These are phyloP conservation scores for Spathaspora sp. DNA, from an alignment of 805 yeast species.

Conservation along the genomic window DNA sequence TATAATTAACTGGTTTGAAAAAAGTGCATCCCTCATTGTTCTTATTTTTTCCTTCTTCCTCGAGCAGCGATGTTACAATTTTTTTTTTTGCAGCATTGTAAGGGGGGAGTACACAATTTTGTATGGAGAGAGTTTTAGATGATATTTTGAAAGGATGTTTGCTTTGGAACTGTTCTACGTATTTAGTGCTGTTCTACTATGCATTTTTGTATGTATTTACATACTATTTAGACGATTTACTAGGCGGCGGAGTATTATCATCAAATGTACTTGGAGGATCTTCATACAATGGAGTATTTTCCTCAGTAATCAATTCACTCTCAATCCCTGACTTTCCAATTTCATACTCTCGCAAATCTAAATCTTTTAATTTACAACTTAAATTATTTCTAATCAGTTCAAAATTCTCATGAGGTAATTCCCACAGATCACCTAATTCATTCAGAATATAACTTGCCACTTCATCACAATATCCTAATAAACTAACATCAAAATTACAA, in stretches of 20 bases:
- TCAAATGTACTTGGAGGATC: not conserved
- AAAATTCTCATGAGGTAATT: conserved; percentile 26
- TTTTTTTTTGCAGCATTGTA: too few relatives aligned
- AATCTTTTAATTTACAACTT: conserved; percentile 7
- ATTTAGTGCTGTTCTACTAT: too few relatives aligned
- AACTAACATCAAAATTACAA: conserved; percentile 35
- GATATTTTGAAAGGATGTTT: too few relatives aligned
- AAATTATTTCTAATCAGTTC: conserved; percentile 12
- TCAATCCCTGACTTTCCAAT: conserved; percentile 1
- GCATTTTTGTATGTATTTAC: too few relatives aligned
- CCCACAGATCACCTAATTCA: conserved; percentile 29
- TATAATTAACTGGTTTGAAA: too few relatives aligned
- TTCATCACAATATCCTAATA: conserved; percentile 41
- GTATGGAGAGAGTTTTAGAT: too few relatives aligned
- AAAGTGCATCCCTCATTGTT: too few relatives aligned
- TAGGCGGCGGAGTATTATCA: not conserved
- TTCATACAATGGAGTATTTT: conserved; percentile 2
- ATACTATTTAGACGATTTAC: too few relatives aligned
- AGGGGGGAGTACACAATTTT: too few relatives aligned
- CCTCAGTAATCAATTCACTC: not conserved
- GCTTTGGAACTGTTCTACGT: too few relatives aligned
- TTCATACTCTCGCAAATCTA: conserved; percentile 8
- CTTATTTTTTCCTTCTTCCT: too few relatives aligned
- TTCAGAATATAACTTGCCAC: conserved; percentile 31
- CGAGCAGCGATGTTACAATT: too few relatives aligned